phyloP scores from a whole-genome alignment of 805 yeast genomes.

The Candida silvatica region DNA sequence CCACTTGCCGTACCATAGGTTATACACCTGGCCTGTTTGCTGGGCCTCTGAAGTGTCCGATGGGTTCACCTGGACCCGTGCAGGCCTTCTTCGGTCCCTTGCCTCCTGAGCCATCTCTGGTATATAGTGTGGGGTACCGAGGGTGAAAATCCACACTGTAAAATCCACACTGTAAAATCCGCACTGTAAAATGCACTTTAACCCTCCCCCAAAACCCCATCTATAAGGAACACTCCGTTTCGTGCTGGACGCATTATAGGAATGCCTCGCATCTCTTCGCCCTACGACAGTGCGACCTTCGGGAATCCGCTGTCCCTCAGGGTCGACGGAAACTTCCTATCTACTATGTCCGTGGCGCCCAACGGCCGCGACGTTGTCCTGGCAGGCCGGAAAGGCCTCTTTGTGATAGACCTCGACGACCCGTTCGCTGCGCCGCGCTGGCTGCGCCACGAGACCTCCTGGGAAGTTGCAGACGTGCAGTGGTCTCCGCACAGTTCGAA shows the following conservation, averaged over 20 bases:
- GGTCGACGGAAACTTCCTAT: conserved; percentile 88
- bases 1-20: conserved; percentile 88
- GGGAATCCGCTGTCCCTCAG: conserved; percentile 75
- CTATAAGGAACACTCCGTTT: too few relatives aligned
- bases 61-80: conserved; percentile 69
- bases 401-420: conserved; percentile 87
- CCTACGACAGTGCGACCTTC: conserved; percentile 48
- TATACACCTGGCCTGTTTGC: conserved; percentile 73
- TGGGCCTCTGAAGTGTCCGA: conserved; percentile 54
- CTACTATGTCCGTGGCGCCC: conserved; percentile 77
- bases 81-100: conserved; percentile 32
- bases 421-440: conserved; percentile 94
- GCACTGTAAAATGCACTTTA: too few relatives aligned
- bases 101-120: too few relatives aligned
- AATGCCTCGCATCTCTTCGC: conserved; percentile 10
- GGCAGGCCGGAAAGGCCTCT: conserved; percentile 79
- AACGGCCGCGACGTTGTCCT: conserved; percentile 88
- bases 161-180: too few relatives aligned
- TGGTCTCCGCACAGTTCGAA: conserved; percentile 91
- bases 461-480: conserved; percentile 99
- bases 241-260: too few relatives aligned
- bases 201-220: neutral
- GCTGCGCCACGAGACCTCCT: conserved; percentile 84
- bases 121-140: neutral
- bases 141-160: too few relatives aligned